Conservation (phyloP, 2,329 filamentous ascomycete genomes). For the Fusarium paranaense region DNA sequence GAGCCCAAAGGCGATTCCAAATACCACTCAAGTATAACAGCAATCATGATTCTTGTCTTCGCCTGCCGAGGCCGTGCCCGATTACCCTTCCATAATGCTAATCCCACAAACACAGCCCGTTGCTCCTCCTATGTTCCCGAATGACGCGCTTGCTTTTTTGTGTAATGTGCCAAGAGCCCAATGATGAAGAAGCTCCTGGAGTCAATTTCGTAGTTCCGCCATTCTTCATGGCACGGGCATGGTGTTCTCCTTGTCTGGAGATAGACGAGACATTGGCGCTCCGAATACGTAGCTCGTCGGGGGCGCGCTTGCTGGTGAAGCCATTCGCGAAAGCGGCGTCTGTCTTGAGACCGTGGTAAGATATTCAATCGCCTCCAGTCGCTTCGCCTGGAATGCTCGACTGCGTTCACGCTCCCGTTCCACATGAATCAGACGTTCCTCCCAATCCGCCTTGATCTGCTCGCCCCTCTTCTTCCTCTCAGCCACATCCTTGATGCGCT, state of each 20-base stretch:
- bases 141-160: background rate
- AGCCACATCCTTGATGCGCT: constrained; percentile 53
- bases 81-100: constrained; percentile 12
- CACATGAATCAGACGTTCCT: constrained; percentile 55
- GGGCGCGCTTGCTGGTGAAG: constrained; percentile 46
- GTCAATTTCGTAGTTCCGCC: background rate
- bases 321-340: constrained; percentile 41
- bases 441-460: constrained; percentile 59
- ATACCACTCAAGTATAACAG: background rate
- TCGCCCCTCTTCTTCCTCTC: constrained; percentile 56
- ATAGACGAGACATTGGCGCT: constrained; percentile 34
- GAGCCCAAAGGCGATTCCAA: constrained; percentile 3
- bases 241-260: constrained; percentile 36
- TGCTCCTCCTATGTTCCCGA: constrained; percentile 11
- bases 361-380: constrained; percentile 58
- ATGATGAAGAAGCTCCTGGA: constrained; percentile 1
- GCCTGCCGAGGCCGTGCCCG: background rate
- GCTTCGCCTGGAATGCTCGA: constrained; percentile 60
- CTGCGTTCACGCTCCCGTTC: constrained; percentile 63
- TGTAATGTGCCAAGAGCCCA: background rate
- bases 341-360: constrained; percentile 46
- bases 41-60: constrained; percentile 1
- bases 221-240: constrained; percentile 17
- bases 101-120: constrained; percentile 13
- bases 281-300: constrained; percentile 34